Percentiles rank a stretch among this genome's conserved stretches.
phyloP scores from a whole-genome alignment of 257 asterid genomes.

The Scutellaria minor region DNA sequence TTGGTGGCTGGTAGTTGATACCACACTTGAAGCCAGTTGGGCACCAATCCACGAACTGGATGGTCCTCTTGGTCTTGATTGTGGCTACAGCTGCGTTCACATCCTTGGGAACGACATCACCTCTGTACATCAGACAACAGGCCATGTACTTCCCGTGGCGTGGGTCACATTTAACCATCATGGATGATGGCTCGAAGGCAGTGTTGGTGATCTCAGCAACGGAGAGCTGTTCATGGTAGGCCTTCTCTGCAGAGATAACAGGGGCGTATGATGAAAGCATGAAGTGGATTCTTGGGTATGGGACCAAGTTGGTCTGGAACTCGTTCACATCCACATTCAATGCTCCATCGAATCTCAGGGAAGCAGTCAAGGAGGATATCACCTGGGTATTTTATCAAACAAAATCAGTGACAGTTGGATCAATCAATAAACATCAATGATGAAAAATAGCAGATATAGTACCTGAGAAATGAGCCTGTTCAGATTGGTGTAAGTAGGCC shows the following conservation, averaged over 20 bases:
- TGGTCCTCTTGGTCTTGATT: constrained; percentile 94
- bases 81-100: constrained; percentile 98
- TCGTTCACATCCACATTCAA: constrained; percentile 92
- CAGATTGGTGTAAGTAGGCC: constrained; percentile 93
- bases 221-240: constrained; percentile 92
- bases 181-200: constrained; percentile 94
- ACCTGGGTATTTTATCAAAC: constrained; percentile 48
- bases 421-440: no score
- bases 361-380: constrained; percentile 88
- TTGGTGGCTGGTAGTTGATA: constrained; percentile 95
- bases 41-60: constrained; percentile 97
- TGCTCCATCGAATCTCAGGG: constrained; percentile 91
- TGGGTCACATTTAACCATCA: constrained; percentile 97
- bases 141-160: constrained; percentile 99
- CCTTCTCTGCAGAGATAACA: constrained; percentile 90
- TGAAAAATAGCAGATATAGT: not conserved
- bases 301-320: constrained; percentile 96
- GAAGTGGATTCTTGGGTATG: constrained; percentile 94
- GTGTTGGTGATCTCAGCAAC: constrained; percentile 95
- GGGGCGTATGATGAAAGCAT: constrained; percentile 98
- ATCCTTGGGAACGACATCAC: constrained; percentile 95
- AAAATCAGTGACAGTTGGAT: not conserved
- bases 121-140: constrained; percentile 95
- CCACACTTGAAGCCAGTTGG: constrained; percentile 98
- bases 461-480: constrained; percentile 97